Conservation (phyloP, 2,329 filamentous ascomycete genomes). For the Zymoseptoria tritici region DNA sequence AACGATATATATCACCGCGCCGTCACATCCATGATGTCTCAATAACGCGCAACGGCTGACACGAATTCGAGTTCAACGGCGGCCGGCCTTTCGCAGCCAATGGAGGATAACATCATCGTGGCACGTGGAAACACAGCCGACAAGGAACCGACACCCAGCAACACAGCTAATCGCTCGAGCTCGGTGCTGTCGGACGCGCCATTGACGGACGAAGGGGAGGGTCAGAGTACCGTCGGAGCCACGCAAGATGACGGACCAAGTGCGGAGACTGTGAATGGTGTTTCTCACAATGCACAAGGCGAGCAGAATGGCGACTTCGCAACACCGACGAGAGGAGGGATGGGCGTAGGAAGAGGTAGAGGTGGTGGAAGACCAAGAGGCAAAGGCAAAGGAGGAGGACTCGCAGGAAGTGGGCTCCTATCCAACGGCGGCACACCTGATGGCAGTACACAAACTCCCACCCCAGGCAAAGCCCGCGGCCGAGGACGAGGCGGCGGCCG, state of each 20-base stretch:
- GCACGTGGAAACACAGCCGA: background rate
- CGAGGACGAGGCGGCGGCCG: conserved; percentile 35
- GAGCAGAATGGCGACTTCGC: background rate
- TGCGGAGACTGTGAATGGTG: background rate
- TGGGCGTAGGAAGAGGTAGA: conserved; percentile 25
- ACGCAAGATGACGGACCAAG: background rate
- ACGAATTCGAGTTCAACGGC: background rate
- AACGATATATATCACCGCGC: background rate
- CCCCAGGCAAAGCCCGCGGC: conserved; percentile 16
- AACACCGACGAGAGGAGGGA: conserved; percentile 11
- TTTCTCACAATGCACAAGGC: background rate
- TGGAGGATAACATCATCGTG: background rate
- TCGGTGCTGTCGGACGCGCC: conserved; percentile 1
- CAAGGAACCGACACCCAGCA: background rate
- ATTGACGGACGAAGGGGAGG: background rate
- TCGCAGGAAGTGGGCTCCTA: background rate
- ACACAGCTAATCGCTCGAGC: background rate
- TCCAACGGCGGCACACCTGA: conserved; percentile 1
- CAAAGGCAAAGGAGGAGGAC: conserved; percentile 34
- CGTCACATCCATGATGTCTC: background rate
- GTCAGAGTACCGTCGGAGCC: background rate
- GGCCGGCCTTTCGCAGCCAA: background rate
- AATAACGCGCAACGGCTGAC: background rate
- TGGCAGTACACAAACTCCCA: conserved; percentile 9
- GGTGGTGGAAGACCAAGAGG: conserved; percentile 25